Base-by-base conservation (phyloP, 2,329 filamentous ascomycete genomes). In the Lachnellula cervina region DNA sequence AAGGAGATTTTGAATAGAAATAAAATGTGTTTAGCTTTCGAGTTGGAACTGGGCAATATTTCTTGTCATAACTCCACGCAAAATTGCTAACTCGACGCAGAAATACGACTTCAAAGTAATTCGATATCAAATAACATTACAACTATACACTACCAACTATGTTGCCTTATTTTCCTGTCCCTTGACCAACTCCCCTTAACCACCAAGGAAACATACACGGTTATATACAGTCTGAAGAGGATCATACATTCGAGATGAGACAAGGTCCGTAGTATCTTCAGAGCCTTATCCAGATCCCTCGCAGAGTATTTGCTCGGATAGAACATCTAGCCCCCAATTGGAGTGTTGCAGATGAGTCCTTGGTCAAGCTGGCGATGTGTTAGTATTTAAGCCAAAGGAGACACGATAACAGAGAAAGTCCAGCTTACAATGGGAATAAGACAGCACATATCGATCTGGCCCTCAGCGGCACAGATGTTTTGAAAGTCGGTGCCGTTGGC, bases 401-500 rank as follows among this genome's bases (percentile, higher is more conserved):
- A 8, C 8, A 32, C 28, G 11, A 11, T 11, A 8, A 17, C 8
- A 34, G 21, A 43, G 63, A 23, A 17, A 17, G 23, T 13, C n/a
- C 2, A 11, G 55, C 62, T 59, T 60, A 66, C 64, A 62, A 83
- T 73, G 7, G 80, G 80, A 17, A 84, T 61, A 13, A 77, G 68
- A 61, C 81, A 84, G 76, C 81, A 84, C 63, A 79, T 79, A 60
- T 76, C 69, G 21, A 70, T 68, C 57, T 67, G 67, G 38, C 66
- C 65, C n/a, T 64, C 42, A 32, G 8, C 44, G 42, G 66, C 63
- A 32, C 66, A 67, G 47, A 66, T 59, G 4, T 48, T 7, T 17
- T n/a, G 58, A 55, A 69, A 67, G 43, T 66, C 52, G 17, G 72
- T 69, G 69, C 83, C 80, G 56, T 72, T 65, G 21, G 71, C 68